A percentile compares a stretch with the other conserved stretches of the same genome.
phyloP scores from a whole-genome alignment of 2,329 filamentous ascomycete species.

The Pezicula carpinea region DNA sequence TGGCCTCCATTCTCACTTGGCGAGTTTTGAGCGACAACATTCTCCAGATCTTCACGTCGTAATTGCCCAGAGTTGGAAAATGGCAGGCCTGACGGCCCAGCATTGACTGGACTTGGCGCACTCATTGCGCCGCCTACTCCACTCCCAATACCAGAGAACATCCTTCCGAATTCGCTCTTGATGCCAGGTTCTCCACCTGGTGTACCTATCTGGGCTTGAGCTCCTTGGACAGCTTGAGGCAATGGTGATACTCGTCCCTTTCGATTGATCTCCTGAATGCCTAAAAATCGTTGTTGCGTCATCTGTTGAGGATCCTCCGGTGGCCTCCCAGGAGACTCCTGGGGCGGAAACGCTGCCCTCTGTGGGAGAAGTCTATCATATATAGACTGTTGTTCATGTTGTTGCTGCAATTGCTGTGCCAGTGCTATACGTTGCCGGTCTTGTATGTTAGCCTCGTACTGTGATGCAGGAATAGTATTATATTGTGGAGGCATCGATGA shows the following conservation, averaged over 20 bases:
- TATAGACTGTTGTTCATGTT: constrained; percentile 29
- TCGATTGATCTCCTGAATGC: constrained; percentile 69
- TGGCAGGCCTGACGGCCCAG: constrained; percentile 46
- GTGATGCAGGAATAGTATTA: constrained; percentile 21
- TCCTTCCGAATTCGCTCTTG: constrained; percentile 90
- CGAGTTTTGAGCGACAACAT: constrained; percentile 40
- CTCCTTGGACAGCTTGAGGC: constrained; percentile 90
- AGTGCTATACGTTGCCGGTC: constrained; percentile 29
- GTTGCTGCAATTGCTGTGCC: constrained; percentile 32
- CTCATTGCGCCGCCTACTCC: constrained; percentile 52
- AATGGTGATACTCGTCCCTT: constrained; percentile 82
- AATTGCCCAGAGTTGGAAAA: constrained; percentile 41
- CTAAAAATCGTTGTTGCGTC: constrained; percentile 60
- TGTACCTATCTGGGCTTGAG: constrained; percentile 73
- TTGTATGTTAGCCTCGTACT: constrained; percentile 25
- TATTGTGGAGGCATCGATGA: constrained; percentile 30
- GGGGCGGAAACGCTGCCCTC: constrained; percentile 38
- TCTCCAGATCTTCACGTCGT: constrained; percentile 48
- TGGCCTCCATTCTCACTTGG: constrained; percentile 28
- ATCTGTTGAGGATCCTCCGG: constrained; percentile 49
- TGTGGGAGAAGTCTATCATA: constrained; percentile 35
- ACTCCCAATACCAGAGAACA: constrained; percentile 89
- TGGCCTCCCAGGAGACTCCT: constrained; percentile 38
- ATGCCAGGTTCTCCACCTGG: constrained; percentile 82
- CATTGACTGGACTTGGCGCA: constrained; percentile 41